Evolutionary conservation across 345 rosid genomes (phyloP).

Genomic region (Lagerstroemia speciosa): DNA sequence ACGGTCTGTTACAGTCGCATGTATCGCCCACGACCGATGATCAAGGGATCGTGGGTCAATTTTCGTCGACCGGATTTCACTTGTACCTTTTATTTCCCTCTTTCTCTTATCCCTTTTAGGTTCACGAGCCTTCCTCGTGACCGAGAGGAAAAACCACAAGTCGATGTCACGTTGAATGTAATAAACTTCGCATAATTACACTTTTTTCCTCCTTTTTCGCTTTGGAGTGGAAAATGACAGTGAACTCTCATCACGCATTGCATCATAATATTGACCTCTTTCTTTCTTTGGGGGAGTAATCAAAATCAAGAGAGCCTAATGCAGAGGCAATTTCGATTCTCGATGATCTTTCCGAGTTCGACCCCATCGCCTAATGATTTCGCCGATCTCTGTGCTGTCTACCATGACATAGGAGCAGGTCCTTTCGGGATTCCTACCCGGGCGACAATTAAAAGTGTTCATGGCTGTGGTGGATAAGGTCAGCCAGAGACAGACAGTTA

Average conservation of each 20-base stretch:
- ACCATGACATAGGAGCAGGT: not conserved
- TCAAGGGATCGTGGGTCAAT: no score
- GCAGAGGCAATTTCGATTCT: not conserved
- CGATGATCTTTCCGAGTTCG: not conserved
- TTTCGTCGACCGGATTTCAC: no score
- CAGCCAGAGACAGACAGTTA: no score
- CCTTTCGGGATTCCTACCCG: no score
- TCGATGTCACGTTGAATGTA: not conserved
- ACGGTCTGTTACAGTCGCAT: no score
- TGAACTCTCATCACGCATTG: constrained; percentile 26
- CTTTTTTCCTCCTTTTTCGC: constrained; percentile 9
- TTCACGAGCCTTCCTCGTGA: no score
- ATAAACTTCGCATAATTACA: constrained; percentile 17
- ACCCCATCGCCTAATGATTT: not conserved
- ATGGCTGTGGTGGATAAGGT: no score
- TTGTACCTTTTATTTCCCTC: no score
- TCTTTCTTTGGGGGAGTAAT: constrained; percentile 10
- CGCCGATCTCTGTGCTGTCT: not conserved
- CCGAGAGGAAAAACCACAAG: not conserved
- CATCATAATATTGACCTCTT: no score
- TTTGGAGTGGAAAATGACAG: constrained; percentile 24
- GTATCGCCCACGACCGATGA: no score
- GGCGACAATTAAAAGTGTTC: no score
- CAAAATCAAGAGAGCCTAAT: constrained; percentile 10
- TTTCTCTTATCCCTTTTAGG: no score